phyloP scores from a whole-genome alignment of 164 flowering plant species.

The Piper betle region DNA sequence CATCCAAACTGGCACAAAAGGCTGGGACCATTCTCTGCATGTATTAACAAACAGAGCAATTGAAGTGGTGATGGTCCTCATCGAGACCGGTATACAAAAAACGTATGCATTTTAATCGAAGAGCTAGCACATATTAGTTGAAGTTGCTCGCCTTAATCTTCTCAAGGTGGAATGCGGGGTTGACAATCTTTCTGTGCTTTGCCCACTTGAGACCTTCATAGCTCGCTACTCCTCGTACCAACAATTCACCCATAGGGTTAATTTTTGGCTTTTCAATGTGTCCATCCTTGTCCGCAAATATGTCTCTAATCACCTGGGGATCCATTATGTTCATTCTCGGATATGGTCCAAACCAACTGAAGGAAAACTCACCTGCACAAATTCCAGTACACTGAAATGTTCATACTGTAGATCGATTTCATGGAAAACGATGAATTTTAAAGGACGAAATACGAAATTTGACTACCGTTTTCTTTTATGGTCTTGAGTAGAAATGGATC shows the following conservation, averaged over 20 bases:
- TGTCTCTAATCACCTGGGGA: background rate
- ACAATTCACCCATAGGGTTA: background rate
- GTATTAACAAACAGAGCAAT: too few relatives aligned
- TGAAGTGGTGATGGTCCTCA: too few relatives aligned
- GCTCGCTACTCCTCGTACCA: constrained; percentile 13
- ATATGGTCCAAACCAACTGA: background rate
- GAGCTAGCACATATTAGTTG: background rate
- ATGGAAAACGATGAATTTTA: background rate
- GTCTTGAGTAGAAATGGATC: background rate
- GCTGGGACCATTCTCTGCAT: constrained; percentile 13
- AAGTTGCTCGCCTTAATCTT: constrained; percentile 37
- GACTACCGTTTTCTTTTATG: background rate
- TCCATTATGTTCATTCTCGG: background rate
- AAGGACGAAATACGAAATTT: background rate
- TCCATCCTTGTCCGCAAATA: background rate
- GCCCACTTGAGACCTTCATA: constrained; percentile 42
- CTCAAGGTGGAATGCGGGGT: constrained; percentile 38
- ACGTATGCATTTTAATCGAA: too few relatives aligned
- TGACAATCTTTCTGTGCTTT: constrained; percentile 35
- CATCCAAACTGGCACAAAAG: constrained; percentile 8
- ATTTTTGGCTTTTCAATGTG: background rate
- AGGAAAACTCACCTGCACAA: background rate
- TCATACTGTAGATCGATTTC: background rate
- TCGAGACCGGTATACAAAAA: too few relatives aligned
- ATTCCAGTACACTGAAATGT: background rate